Conservation (phyloP, 352 stramenopile species). For the Pythium folliculosum region DNA sequence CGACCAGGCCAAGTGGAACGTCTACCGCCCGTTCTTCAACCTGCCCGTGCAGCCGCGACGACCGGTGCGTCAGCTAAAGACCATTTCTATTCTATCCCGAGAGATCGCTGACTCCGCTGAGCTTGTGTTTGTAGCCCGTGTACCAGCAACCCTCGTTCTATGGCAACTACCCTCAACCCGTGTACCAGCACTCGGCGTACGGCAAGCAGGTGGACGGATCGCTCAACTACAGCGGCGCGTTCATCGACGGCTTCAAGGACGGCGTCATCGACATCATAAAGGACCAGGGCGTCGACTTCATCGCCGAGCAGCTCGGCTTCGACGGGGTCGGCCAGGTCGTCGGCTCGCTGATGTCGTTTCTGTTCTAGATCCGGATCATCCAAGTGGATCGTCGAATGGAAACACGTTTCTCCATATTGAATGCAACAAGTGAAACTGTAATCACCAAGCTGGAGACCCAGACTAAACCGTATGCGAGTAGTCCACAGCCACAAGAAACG, state of each 20-base stretch:
- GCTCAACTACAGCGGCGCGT: background rate
- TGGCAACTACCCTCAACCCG: background rate
- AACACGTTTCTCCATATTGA: too few relatives aligned
- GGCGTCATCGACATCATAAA: background rate
- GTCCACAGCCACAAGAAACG: too few relatives aligned
- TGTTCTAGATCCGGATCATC: background rate
- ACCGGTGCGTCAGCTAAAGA: slow-evolving; percentile 2
- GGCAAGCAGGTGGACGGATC: background rate
- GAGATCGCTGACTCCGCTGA: too few relatives aligned
- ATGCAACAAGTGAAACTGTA: background rate
- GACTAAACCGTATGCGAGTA: too few relatives aligned
- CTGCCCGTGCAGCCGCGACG: background rate
- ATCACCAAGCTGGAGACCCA: too few relatives aligned
- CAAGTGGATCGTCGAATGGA: too few relatives aligned
- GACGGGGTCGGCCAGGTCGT: background rate
- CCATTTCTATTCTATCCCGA: too few relatives aligned
- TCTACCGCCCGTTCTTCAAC: slow-evolving; percentile 1
- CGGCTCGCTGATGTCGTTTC: background rate
- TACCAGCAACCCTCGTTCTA: background rate
- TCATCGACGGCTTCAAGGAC: background rate
- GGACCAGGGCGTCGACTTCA: background rate
- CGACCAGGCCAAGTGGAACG: background rate
- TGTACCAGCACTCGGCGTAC: background rate
- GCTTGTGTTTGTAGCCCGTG: too few relatives aligned
- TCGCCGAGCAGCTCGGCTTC: background rate